Evolutionary conservation across 306 rosid species (phyloP).

Genomic region (Boehmeria nivea): DNA sequence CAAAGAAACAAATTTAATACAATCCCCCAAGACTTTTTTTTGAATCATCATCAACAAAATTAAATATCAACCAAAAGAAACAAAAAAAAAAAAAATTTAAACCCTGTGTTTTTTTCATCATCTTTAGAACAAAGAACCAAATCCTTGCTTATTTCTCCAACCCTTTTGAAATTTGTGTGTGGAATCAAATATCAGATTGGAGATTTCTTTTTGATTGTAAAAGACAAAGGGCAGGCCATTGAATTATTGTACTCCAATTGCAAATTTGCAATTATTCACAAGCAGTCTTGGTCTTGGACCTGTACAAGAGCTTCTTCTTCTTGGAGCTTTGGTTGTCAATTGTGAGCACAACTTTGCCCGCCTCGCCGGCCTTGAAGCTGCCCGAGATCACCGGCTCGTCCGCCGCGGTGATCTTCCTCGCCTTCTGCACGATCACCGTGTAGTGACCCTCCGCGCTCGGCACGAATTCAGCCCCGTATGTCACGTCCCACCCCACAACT

Average conservation of each 20-base stretch:
- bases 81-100: constrained; percentile 8
- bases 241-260: neutral
- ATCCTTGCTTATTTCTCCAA: constrained; percentile 13
- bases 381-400: constrained; percentile 62
- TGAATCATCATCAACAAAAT: constrained; percentile 17
- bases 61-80: constrained; percentile 27
- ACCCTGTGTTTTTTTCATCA: constrained; percentile 10
- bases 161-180: constrained; percentile 7
- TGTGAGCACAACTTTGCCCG: constrained; percentile 75
- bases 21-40: constrained; percentile 17
- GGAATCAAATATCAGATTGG: neutral
- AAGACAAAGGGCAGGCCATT: neutral
- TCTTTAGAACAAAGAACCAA: constrained; percentile 15
- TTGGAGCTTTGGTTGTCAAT: constrained; percentile 79
- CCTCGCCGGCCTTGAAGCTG: constrained; percentile 66
- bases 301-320: constrained; percentile 91
- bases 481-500: constrained; percentile 84
- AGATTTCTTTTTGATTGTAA: neutral
- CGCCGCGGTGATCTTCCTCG: constrained; percentile 47
- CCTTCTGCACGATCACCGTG: constrained; percentile 80
- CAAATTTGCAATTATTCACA: constrained; percentile 39
- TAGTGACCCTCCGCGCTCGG: constrained; percentile 65
- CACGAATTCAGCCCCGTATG: constrained; percentile 78
- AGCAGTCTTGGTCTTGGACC: constrained; percentile 73
- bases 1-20: constrained; percentile 22